Conservation (phyloP, 208 protist species). For the Polymyxa betae region DNA sequence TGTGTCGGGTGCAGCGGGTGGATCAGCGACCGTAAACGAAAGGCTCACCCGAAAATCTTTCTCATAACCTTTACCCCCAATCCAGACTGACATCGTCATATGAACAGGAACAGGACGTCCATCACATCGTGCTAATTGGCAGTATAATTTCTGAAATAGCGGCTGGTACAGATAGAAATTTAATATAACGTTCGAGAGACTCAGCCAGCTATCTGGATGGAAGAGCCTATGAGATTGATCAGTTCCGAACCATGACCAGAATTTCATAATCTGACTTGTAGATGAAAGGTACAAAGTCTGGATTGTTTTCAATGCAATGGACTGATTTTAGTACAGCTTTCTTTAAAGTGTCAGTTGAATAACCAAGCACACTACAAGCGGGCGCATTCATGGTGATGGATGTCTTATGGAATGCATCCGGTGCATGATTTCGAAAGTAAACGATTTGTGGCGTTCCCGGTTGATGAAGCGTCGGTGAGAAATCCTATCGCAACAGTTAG, state of each 20-base stretch:
- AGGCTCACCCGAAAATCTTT: background rate
- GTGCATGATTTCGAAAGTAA: too few relatives aligned
- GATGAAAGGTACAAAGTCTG: background rate
- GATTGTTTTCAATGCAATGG: background rate
- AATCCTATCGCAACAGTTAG: too few relatives aligned
- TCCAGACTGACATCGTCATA: background rate
- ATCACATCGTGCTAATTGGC: background rate
- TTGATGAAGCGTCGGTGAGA: too few relatives aligned
- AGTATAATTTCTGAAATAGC: background rate
- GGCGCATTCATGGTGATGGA: too few relatives aligned
- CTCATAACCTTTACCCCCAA: too few relatives aligned
- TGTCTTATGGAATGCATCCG: too few relatives aligned
- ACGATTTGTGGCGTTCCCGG: too few relatives aligned
- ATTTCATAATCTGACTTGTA: background rate
- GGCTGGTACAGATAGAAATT: background rate
- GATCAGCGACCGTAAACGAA: too few relatives aligned
- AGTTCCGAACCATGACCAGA: background rate
- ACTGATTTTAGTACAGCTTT: too few relatives aligned
- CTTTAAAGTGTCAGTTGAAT: too few relatives aligned
- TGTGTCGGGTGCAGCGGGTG: too few relatives aligned
- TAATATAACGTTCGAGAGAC: background rate
- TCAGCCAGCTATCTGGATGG: background rate
- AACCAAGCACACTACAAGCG: too few relatives aligned
- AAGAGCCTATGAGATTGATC: background rate
- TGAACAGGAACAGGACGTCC: background rate